Conservation (phyloP, 202 grass and related monocot genomes). For the Bolboschoenoplectus hybrid region DNA sequence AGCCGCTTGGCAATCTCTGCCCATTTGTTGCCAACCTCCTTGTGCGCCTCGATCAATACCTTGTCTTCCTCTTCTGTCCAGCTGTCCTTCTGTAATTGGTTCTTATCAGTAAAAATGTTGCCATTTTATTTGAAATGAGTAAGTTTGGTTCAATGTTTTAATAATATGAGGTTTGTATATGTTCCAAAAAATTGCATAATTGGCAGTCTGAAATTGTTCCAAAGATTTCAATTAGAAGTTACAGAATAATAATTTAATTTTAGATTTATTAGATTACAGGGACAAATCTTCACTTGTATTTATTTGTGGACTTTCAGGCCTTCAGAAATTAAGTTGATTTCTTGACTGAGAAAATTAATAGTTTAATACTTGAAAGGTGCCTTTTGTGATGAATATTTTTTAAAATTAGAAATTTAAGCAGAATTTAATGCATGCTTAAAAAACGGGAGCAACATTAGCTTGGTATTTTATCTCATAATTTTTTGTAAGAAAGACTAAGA, state of each 20-base stretch:
- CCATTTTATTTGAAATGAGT: background rate
- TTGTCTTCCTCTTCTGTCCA: constrained; percentile 91
- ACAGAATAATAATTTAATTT: background rate
- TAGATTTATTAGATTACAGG: background rate
- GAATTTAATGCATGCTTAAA: background rate
- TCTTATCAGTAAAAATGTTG: background rate
- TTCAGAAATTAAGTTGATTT: background rate
- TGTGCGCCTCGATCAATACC: constrained; percentile 77
- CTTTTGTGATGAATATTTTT: background rate
- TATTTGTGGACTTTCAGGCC: background rate
- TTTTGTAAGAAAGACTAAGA: constrained; percentile 2
- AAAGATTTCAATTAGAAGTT: background rate
- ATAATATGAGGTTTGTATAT: background rate
- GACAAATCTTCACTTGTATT: background rate
- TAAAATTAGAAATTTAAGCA: background rate
- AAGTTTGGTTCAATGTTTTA: background rate
- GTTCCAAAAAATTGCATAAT: background rate
- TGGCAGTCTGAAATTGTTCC: background rate
- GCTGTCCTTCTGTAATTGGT: constrained; percentile 73
- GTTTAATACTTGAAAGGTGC: background rate
- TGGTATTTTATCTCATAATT: background rate
- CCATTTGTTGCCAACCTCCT: constrained; percentile 89
- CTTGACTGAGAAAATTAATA: background rate
- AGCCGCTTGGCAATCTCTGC: constrained; percentile 84
- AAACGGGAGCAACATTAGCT: background rate